Evolutionary conservation across 441 rosid genomes (phyloP).

Genomic region (Capsella rubella): DNA sequence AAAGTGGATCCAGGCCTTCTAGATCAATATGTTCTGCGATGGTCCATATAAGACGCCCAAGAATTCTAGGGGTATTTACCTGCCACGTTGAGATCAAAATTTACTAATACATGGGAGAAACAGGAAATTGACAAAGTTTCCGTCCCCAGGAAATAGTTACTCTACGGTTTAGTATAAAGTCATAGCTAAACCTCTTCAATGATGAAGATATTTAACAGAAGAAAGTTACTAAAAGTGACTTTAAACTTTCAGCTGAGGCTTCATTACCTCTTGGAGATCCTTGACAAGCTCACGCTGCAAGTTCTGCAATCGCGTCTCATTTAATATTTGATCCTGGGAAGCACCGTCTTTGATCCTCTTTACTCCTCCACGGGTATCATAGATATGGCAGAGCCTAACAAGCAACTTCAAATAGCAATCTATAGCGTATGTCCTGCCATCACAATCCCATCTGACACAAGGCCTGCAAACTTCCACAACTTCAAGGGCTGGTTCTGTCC

Average conservation of each 20-base stretch:
- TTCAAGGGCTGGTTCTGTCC: slow-evolving; percentile 99
- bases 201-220: slow-evolving; percentile 17
- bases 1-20: slow-evolving; percentile 98
- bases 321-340: slow-evolving; percentile 95
- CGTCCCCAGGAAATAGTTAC: slow-evolving; percentile 20
- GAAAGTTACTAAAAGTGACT: slow-evolving; percentile 27
- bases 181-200: background rate
- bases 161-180: slow-evolving; percentile 3
- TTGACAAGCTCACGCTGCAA: slow-evolving; percentile 92
- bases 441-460: slow-evolving; percentile 98
- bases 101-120: slow-evolving; percentile 14
- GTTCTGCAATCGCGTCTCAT: slow-evolving; percentile 96
- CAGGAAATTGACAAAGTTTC: slow-evolving; percentile 8
- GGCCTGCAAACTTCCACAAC: slow-evolving; percentile 99
- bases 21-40: slow-evolving; percentile 92
- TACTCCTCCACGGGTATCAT: slow-evolving; percentile 97
- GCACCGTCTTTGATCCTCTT: slow-evolving; percentile 99
- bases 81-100: slow-evolving; percentile 44
- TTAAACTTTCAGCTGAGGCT: slow-evolving; percentile 20
- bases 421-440: slow-evolving; percentile 95
- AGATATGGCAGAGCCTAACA: slow-evolving; percentile 95
- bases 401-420: slow-evolving; percentile 98
- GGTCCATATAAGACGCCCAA: slow-evolving; percentile 91
- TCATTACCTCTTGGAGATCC: slow-evolving; percentile 87
- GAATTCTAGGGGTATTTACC: slow-evolving; percentile 83